Evolutionary conservation across 2,329 filamentous ascomycete genomes (phyloP).

Genomic region (Sclerotinia glacialis): DNA sequence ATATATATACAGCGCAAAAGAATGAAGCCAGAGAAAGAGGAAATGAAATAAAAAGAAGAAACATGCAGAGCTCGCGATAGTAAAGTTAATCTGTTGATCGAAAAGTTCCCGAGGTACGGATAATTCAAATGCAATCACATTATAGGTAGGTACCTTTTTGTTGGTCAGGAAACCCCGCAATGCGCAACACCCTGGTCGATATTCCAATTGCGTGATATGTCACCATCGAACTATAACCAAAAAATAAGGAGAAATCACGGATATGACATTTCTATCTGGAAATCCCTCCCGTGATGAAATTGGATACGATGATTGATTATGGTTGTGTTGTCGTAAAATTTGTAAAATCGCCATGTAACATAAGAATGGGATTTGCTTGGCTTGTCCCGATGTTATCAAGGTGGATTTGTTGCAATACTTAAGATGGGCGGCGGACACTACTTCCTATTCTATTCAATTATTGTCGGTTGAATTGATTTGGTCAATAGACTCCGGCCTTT

Average conservation of each 20-base stretch:
- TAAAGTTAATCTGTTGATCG: not conserved
- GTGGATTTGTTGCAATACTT: not conserved
- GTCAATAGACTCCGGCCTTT: not conserved
- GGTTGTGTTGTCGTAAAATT: not conserved
- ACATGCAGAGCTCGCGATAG: not conserved
- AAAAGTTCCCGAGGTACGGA: constrained; percentile 9
- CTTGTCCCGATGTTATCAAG: not conserved
- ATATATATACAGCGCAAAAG: not conserved
- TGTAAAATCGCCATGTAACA: not conserved
- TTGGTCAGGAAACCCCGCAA: constrained; percentile 12
- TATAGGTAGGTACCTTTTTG: not conserved
- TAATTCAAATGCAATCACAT: not conserved
- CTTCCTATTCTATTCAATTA: not conserved
- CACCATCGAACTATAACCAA: not conserved
- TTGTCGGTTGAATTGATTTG: not conserved
- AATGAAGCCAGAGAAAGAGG: not conserved
- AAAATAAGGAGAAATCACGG: not conserved
- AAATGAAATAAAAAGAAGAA: not conserved
- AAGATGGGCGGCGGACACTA: not conserved
- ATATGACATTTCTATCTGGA: not conserved
- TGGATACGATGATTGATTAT: not conserved
- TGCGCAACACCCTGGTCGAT: not conserved
- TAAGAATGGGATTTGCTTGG: not conserved
- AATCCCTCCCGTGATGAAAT: not conserved
- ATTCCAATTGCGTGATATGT: constrained; percentile 18